Percentiles rank a stretch among this genome's conserved stretches.
These are phyloP conservation scores for Solanum aculeatissimum DNA, from an alignment of 305 asterid genomes.

Conservation along the genomic window DNA sequence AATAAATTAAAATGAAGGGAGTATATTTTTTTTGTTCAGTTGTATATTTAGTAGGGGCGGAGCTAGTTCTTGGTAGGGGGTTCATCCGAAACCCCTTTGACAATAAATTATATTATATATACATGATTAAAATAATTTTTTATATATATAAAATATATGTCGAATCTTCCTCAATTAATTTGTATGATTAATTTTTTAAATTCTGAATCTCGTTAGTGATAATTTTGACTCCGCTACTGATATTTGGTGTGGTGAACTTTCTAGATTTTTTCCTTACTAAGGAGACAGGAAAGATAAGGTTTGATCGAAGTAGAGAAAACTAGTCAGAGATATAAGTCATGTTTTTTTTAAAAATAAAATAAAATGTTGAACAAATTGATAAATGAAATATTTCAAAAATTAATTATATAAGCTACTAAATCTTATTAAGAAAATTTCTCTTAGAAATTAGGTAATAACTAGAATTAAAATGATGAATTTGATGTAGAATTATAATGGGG, in stretches of 20 bases:
- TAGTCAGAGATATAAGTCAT: neutral
- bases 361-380: neutral
- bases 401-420: neutral
- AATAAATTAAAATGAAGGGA: neutral
- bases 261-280: neutral
- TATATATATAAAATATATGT: too few relatives aligned
- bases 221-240: too few relatives aligned
- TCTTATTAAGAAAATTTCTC: too few relatives aligned
- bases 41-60: neutral
- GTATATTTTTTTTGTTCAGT: neutral
- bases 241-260: too few relatives aligned
- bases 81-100: too few relatives aligned
- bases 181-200: too few relatives aligned
- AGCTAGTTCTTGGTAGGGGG: too few relatives aligned
- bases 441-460: neutral
- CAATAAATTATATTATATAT: too few relatives aligned
- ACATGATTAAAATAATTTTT: too few relatives aligned
- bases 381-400: neutral
- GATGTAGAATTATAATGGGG: neutral
- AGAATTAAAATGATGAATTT: neutral
- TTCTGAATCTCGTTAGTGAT: too few relatives aligned
- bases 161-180: too few relatives aligned
- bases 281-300: neutral
- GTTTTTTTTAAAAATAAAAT: too few relatives aligned
- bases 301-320: neutral